phyloP scores from a whole-genome alignment of 208 protist genomes.

The Balamuthia mandrillaris region DNA sequence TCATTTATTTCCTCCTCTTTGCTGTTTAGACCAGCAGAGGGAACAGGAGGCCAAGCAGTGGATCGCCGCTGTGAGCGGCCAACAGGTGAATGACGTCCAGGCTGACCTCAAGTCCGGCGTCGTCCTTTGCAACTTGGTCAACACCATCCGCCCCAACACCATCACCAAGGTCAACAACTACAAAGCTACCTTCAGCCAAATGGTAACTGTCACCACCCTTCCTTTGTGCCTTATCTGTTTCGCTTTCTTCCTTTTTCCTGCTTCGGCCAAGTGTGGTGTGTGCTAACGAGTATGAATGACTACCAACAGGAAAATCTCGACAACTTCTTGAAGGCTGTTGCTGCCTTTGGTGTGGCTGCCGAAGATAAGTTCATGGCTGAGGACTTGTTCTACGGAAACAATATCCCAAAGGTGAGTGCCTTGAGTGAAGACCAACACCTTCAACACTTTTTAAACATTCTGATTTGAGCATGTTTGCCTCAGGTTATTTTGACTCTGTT shows the following conservation, averaged over 20 bases:
- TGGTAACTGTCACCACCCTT: too few species aligned
- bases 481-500: background rate
- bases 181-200: slow-evolving; percentile 9
- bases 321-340: slow-evolving; percentile 18
- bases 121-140: slow-evolving; percentile 14
- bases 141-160: slow-evolving; percentile 16
- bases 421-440: too few species aligned
- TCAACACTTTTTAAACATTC: too few species aligned
- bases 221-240: too few species aligned
- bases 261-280: background rate
- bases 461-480: too few species aligned
- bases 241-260: background rate
- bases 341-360: background rate
- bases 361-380: slow-evolving; percentile 8
- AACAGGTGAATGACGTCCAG: background rate
- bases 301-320: slow-evolving; percentile 13
- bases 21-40: too few species aligned
- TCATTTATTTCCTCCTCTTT: too few species aligned
- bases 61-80: background rate
- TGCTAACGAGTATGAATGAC: too few species aligned
- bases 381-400: slow-evolving; percentile 16
- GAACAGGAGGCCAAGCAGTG: slow-evolving; percentile 2
- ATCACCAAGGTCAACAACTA: slow-evolving; percentile 28
- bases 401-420: slow-evolving; percentile 13
- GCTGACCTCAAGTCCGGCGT: background rate